Percentiles rank a stretch among this genome's conserved stretches.
Conservation (phyloP, 768 basidiomycete genomes). For the Trametes maxima region DNA sequence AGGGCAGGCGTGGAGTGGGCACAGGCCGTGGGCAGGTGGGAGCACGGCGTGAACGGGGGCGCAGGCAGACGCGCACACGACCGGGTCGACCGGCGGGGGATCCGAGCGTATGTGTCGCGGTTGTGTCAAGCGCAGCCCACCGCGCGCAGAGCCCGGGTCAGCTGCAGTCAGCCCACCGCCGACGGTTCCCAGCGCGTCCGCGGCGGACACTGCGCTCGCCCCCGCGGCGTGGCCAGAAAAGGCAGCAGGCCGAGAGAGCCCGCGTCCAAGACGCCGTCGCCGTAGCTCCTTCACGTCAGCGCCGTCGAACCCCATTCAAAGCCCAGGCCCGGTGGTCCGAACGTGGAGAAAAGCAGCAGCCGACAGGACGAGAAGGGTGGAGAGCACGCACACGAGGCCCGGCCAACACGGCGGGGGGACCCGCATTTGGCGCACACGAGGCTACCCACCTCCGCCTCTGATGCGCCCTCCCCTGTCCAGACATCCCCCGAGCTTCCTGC, state of each 20-base stretch:
- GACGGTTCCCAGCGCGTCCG: background rate
- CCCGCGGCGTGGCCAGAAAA: slow-evolving; percentile 4
- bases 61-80: slow-evolving; percentile 5
- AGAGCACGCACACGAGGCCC: background rate
- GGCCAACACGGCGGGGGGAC: background rate
- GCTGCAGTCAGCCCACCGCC: background rate
- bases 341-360: background rate
- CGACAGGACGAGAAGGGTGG: slow-evolving; percentile 1
- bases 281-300: slow-evolving; percentile 15
- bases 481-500: too few relatives aligned
- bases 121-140: slow-evolving; percentile 7
- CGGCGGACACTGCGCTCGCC: background rate
- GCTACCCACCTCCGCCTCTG: slow-evolving; percentile 13
- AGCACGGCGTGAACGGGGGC: slow-evolving; percentile 4
- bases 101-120: slow-evolving; percentile 12
- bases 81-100: slow-evolving; percentile 7
- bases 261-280: slow-evolving; percentile 8
- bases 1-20: background rate
- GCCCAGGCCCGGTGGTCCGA: slow-evolving; percentile 11
- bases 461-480: background rate
- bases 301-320: slow-evolving; percentile 1
- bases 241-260: background rate
- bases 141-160: background rate
- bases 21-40: background rate
- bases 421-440: slow-evolving; percentile 1